Conservation (phyloP, 345 rosid species). For the Eucalyptus paniculata region DNA sequence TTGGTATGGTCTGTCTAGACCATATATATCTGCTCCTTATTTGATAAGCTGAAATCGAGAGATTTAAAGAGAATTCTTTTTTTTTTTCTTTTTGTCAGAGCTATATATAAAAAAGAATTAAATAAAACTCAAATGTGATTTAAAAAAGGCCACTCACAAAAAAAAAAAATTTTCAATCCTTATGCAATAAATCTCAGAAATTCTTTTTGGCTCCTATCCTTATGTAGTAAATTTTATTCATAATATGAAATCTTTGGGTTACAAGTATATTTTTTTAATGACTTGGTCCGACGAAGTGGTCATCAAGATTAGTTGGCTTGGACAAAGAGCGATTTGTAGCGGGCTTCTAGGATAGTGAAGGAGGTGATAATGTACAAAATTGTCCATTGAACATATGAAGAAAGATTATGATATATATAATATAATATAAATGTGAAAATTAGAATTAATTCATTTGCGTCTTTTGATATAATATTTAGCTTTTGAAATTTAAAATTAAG, state of each 20-base stretch:
- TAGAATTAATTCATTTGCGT: no score
- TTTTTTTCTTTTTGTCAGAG: neutral
- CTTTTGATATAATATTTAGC: no score
- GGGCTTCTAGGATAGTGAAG: fast-evolving
- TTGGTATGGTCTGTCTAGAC: neutral
- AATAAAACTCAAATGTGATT: neutral
- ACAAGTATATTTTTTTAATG: no score
- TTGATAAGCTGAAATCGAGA: neutral
- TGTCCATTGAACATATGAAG: fast-evolving
- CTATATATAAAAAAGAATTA: no score
- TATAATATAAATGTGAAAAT: no score
- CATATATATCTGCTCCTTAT: neutral
- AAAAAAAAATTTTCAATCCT: neutral
- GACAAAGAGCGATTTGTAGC: fast-evolving
- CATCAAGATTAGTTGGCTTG: no score
- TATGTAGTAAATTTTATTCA: neutral
- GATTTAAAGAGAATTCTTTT: neutral
- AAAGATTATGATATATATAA: no score
- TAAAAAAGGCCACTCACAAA: fast-evolving
- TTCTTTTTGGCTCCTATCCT: no score
- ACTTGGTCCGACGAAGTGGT: fast-evolving
- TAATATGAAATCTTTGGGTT: no score
- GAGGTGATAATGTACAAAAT: fast-evolving
- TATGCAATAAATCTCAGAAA: no score
- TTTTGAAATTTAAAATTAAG: no score